Base-by-base conservation (phyloP, 768 basidiomycete genomes). In the Lenzites betulinus region DNA sequence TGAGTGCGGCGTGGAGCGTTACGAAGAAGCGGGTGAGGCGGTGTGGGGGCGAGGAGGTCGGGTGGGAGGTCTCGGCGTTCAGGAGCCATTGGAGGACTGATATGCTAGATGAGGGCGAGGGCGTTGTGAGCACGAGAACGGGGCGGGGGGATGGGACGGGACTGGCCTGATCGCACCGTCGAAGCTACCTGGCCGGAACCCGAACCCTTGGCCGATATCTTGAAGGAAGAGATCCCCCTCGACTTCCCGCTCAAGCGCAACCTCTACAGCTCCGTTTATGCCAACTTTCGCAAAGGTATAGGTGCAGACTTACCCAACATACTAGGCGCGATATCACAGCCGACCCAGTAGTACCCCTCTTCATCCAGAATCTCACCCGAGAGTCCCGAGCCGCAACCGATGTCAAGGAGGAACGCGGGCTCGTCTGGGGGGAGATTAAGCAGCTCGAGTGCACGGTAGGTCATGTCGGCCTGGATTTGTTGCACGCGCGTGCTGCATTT, bases 51-150 rank as follows among this genome's bases (percentile, higher is more conserved):
- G 93, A 95, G 58, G 92, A 95, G 48, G 88, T 93, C 58, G 84
- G 90, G 70, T 88, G 89, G 6, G 93, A 88, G 28, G 94, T 91
- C 73, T 98, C 97, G 25, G 96, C 95, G 73, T 98, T 99, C 59
- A 98, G 81, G 3, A 99, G 81, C 97, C 97, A 99, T 77, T 99
- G 97, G 6, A 99, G 79, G n/a, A 98, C 96, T 25, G 97, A 99
- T 68, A 99, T 91, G 70, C 96, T 98, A 69, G 2, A 12, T 1
- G 26, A 22, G 47, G 12, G 47, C 15, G 47, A 3, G 28, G 26
- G 28, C 7, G n/a, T n/a, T n/a, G n/a, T n/a, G 15, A 20, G 47
- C 3, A 39, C 11, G 38, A 39, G 38, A 15, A 7, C 8, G 26
- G 25, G 58, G 47, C 51, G 44, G 43, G 58, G 47, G 35, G 18